These are phyloP conservation scores for Amanita molliuscula DNA, from an alignment of 768 basidiomycete genomes.

Conservation along the genomic window DNA sequence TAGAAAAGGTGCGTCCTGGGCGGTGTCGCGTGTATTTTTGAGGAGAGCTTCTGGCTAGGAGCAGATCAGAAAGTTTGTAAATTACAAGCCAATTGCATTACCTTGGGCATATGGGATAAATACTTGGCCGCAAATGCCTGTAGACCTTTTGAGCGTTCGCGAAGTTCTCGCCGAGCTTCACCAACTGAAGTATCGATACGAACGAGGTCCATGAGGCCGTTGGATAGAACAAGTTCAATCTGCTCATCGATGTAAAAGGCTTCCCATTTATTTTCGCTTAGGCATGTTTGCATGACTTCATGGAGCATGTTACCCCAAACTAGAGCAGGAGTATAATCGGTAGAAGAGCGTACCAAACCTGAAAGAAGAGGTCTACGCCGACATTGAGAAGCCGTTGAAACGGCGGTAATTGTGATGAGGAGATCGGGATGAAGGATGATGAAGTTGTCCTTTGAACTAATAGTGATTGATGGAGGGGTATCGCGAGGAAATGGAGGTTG, in stretches of 20 bases:
- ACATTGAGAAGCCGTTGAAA: slow-evolving; percentile 78
- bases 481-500: slow-evolving; percentile 22
- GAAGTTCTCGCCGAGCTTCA: slow-evolving; percentile 56
- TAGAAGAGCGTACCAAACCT: slow-evolving; percentile 46
- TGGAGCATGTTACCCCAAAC: slow-evolving; percentile 94
- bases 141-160: slow-evolving; percentile 52
- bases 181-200: slow-evolving; percentile 48
- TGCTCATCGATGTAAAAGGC: slow-evolving; percentile 46
- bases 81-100: slow-evolving; percentile 14
- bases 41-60: slow-evolving; percentile 53
- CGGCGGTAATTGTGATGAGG: slow-evolving; percentile 82
- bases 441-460: slow-evolving; percentile 10
- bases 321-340: slow-evolving; percentile 53
- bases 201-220: slow-evolving; percentile 52
- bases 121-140: slow-evolving; percentile 56
- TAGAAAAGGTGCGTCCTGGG: slow-evolving; percentile 35
- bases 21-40: slow-evolving; percentile 50
- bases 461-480: slow-evolving; percentile 30
- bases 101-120: slow-evolving; percentile 56
- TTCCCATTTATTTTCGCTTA: slow-evolving; percentile 56
- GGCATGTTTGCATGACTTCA: slow-evolving; percentile 78
- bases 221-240: slow-evolving; percentile 44
- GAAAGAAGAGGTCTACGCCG: slow-evolving; percentile 80
- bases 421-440: slow-evolving; percentile 58
- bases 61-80: neutral